Evolutionary conservation across 2,329 filamentous ascomycete genomes (phyloP).

Genomic region (Cadophora sp.): DNA sequence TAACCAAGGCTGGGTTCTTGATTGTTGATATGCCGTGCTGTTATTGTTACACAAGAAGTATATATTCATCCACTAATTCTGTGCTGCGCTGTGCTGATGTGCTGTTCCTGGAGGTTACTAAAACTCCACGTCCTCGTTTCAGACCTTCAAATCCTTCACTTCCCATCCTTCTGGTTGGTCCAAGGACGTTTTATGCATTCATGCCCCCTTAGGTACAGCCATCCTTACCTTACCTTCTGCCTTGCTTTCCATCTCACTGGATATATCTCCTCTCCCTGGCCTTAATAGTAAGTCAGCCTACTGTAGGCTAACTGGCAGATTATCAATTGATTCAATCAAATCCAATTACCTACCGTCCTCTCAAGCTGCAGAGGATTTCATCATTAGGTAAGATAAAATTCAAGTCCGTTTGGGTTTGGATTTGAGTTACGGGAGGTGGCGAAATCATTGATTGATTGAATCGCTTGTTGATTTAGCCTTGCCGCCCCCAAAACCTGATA

Average conservation of each 20-base stretch:
- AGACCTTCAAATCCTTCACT: slow-evolving; percentile 7
- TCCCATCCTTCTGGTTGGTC: background rate
- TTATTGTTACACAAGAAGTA: background rate
- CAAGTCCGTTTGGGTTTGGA: background rate
- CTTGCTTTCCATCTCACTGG: slow-evolving; percentile 8
- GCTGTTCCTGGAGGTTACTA: background rate
- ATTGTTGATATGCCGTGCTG: background rate
- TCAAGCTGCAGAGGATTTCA: background rate
- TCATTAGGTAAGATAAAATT: background rate
- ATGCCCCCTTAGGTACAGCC: background rate
- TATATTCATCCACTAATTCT: background rate
- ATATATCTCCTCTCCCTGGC: slow-evolving; percentile 1
- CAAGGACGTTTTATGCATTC: background rate
- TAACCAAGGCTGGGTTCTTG: too few relatives aligned
- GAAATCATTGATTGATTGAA: background rate
- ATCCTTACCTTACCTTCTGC: too few relatives aligned
- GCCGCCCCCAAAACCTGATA: background rate
- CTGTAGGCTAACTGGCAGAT: background rate
- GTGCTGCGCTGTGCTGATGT: background rate
- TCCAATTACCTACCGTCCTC: background rate
- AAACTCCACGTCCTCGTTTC: background rate
- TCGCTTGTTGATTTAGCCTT: background rate
- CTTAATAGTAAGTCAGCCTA: background rate
- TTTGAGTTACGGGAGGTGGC: background rate
- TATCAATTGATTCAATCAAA: background rate